These are phyloP conservation scores for Naumovozyma dairenensis DNA, from an alignment of 805 yeast species.

Conservation along the genomic window DNA sequence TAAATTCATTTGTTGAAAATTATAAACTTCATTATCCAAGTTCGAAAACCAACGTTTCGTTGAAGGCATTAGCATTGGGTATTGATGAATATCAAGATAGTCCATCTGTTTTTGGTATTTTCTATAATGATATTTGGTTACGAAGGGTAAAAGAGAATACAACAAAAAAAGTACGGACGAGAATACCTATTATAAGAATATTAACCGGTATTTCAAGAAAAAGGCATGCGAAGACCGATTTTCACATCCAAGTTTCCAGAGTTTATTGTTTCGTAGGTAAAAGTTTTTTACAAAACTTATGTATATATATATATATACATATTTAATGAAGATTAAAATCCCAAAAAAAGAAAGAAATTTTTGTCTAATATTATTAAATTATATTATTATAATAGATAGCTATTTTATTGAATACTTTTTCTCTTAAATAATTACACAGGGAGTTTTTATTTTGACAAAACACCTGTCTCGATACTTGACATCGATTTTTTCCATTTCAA, in stretches of 20 bases:
- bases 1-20: slow-evolving; percentile 18
- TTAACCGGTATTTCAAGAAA: background rate
- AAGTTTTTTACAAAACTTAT: too few relatives aligned
- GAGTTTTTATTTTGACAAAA: background rate
- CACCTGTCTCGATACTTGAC: too few relatives aligned
- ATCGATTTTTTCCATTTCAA: too few relatives aligned
- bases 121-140: slow-evolving; percentile 25
- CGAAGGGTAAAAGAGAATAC: background rate
- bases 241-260: slow-evolving; percentile 7
- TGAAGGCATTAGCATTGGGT: slow-evolving; percentile 16
- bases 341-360: too few relatives aligned
- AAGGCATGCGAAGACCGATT: too few relatives aligned
- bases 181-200: background rate
- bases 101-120: slow-evolving; percentile 26
- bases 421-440: background rate
- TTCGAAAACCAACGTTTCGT: slow-evolving; percentile 24
- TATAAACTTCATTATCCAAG: slow-evolving; percentile 23
- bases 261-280: slow-evolving; percentile 4
- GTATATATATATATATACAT: too few relatives aligned
- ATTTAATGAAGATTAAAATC: too few relatives aligned
- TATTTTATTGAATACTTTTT: too few relatives aligned
- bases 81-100: slow-evolving; percentile 20
- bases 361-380: too few relatives aligned
- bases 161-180: slow-evolving; percentile 3
- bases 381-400: background rate